A percentile compares a stretch with the other conserved stretches of the same genome.
Evolutionary conservation across 441 rosid species (phyloP).

Genomic region (Breynia disticha): DNA sequence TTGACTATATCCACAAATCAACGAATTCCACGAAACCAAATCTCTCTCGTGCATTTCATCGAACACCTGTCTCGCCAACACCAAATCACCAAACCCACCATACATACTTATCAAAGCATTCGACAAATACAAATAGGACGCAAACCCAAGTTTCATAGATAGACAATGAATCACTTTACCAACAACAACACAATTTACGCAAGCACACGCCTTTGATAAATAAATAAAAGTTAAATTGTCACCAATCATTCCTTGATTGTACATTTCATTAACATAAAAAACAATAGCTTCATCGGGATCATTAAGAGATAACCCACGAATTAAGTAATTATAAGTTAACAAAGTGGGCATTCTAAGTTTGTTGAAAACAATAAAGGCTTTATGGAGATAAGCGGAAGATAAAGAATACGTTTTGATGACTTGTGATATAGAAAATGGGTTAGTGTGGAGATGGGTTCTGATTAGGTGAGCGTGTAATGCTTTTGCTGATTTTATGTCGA

Average conservation of each 20-base stretch:
- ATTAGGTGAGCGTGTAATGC: conserved; percentile 39
- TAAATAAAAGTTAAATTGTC: conserved; percentile 38
- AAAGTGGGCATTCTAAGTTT: conserved; percentile 29
- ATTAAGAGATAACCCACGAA: conserved; percentile 39
- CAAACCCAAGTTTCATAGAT: conserved; percentile 37
- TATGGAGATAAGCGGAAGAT: conserved; percentile 21
- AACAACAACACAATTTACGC: conserved; percentile 17
- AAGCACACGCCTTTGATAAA: conserved; percentile 41
- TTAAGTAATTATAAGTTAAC: conserved; percentile 29
- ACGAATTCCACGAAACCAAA: conserved; percentile 71
- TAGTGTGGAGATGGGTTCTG: conserved; percentile 23
- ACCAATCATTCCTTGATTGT: conserved; percentile 23
- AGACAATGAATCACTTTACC: conserved; percentile 34
- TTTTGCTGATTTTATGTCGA: conserved; percentile 14
- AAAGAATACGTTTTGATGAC: conserved; percentile 39
- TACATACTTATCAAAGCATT: conserved; percentile 49
- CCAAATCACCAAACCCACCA: conserved; percentile 20
- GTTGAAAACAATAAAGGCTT: conserved; percentile 32
- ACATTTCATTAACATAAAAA: conserved; percentile 22
- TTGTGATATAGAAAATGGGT: conserved; percentile 27
- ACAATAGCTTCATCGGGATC: conserved; percentile 30
- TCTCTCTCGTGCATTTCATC: conserved; percentile 44
- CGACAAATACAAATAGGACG: conserved; percentile 33
- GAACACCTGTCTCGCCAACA: conserved; percentile 33
- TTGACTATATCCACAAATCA: conserved; percentile 52